Base-by-base conservation (phyloP, 2,329 filamentous ascomycete genomes). In the Calonectria ilicicola region DNA sequence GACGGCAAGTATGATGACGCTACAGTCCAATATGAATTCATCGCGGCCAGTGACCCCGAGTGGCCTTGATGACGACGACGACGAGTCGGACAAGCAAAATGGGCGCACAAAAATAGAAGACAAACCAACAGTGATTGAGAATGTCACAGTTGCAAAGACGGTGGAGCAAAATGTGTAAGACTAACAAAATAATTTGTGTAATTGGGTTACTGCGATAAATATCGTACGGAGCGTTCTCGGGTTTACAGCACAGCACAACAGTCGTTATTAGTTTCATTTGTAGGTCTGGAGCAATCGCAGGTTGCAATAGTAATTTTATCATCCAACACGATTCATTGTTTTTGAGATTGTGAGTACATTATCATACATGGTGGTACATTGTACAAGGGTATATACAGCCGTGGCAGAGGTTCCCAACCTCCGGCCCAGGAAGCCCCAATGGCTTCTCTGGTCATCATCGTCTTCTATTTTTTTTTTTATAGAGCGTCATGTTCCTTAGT, bases 1-100 rank as follows among this genome's bases (percentile, higher is more conserved):
- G 5, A 93, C 91, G 21, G 92, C 92, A 1, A 95, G 93, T 83
- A 94, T 93, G 89, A 84, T 93, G 65, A 95, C 93, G 0, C 83
- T 95, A 23, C 85, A 87, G 42, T 90, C 89, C 12, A 78, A 81
- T 19, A 70, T 70, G 21, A 83, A 76, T 17, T 80, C 79, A 4
- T 83, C 81, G 23, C 81, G 74, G 63, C 83, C 84, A 2, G 80
- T 83, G 74, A 87, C 82, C 17, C 81, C 76, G 2, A 65, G 38
- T 46, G 64, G 67, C 0, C 53, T 73, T 21, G 47, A 69, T 9
- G 47, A 69, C 10, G 65, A 64, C 19, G 51, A 46, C n/a, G 46
- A 53, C 5, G 70, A 63, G n/a, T 53, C 62, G 2, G 65, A 12
- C 19, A 71, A 65, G 12, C 47, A 65, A 46, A 74, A 71, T 17